phyloP scores from a whole-genome alignment of 495 filamentous ascomycete species.

The Penicillium canescens region DNA sequence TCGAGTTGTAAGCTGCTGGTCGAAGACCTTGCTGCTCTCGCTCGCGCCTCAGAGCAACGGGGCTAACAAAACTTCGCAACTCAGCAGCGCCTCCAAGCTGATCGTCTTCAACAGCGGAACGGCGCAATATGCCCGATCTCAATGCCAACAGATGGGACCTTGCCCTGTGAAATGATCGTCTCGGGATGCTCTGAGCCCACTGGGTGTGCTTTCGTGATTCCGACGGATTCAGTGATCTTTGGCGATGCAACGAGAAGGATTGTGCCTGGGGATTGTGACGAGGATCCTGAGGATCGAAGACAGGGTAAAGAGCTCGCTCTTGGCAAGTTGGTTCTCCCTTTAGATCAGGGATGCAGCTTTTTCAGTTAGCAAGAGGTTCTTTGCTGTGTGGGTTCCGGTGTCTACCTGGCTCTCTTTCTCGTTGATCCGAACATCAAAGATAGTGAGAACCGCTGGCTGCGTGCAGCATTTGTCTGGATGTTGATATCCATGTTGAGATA shows the following conservation, averaged over 20 bases:
- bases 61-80: background rate
- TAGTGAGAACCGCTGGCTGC: conserved; percentile 12
- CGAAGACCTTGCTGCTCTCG: background rate
- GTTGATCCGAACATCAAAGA: conserved; percentile 19
- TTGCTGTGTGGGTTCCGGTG: background rate
- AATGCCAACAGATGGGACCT: conserved; percentile 34
- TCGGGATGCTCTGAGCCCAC: conserved; percentile 31
- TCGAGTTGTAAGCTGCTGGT: conserved; percentile 17
- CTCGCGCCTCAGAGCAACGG: background rate
- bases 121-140: conserved; percentile 26
- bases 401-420: conserved; percentile 26
- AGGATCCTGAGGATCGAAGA: conserved; percentile 38
- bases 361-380: background rate
- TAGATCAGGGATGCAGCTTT: conserved; percentile 4
- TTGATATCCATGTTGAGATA: background rate
- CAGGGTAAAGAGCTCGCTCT: conserved; percentile 37
- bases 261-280: conserved; percentile 31
- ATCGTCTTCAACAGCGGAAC: conserved; percentile 5
- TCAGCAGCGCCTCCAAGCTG: background rate
- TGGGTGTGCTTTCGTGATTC: conserved; percentile 15
- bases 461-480: background rate
- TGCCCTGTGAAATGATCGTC: conserved; percentile 34
- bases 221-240: conserved; percentile 11
- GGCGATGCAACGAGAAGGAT: conserved; percentile 2
- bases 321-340: conserved; percentile 22